Evolutionary conservation across 306 rosid genomes (phyloP).

Genomic region (Geum urbanum): DNA sequence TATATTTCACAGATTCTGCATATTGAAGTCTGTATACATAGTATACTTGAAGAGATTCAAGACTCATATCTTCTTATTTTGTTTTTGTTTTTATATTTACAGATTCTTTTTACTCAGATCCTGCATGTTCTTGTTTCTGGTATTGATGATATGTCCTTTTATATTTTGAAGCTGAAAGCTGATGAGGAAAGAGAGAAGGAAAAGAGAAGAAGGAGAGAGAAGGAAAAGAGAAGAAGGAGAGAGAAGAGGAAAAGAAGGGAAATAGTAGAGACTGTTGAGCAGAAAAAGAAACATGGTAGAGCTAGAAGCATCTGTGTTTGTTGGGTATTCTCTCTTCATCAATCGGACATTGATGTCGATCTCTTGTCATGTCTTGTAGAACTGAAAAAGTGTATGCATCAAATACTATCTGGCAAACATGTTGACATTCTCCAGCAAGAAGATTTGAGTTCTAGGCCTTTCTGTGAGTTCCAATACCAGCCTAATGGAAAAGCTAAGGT

Average conservation of each 20-base stretch:
- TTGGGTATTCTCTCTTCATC: neutral
- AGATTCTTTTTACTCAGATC: neutral
- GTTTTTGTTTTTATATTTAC: neutral
- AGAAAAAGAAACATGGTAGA: neutral
- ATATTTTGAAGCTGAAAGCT: neutral
- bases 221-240: neutral
- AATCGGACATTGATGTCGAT: neutral
- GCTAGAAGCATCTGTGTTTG: neutral
- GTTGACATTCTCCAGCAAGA: neutral
- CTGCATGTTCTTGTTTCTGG: neutral
- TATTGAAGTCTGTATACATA: neutral
- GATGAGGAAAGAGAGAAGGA: neutral
- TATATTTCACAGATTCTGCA: neutral
- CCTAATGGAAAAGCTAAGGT: neutral
- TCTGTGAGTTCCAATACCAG: neutral
- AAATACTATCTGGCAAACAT: neutral
- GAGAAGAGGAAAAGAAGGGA: slow-evolving; percentile 10
- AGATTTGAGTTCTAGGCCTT: neutral
- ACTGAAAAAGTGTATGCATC: neutral
- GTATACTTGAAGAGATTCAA: neutral
- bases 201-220: neutral
- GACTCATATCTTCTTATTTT: neutral
- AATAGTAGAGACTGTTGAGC: neutral
- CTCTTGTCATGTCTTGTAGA: slow-evolving; percentile 1
- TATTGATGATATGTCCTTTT: neutral